phyloP scores from a whole-genome alignment of 31 red algal genomes.

The Porphyra umbilicalis region DNA sequence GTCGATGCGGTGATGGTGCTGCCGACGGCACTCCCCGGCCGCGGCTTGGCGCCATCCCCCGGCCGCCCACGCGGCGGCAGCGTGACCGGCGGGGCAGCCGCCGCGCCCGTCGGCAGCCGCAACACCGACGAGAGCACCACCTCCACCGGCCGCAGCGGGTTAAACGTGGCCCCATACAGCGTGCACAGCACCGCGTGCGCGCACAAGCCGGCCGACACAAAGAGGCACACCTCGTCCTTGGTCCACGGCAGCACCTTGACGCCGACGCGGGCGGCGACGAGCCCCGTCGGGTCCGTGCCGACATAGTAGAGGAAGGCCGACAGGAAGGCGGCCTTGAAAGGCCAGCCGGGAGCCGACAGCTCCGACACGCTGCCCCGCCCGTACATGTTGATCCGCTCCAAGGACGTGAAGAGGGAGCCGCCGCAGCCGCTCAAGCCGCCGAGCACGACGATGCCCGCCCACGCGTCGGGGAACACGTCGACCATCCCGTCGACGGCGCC shows the following conservation, averaged over 20 bases:
- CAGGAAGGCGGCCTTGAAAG: slow-evolving; percentile 65
- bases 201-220: slow-evolving; percentile 9
- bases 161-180: slow-evolving; percentile 35
- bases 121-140: slow-evolving; percentile 19
- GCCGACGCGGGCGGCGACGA: background rate
- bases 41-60: background rate
- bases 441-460: slow-evolving; percentile 39
- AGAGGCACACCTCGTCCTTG: slow-evolving; percentile 11
- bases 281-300: slow-evolving; percentile 32
- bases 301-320: slow-evolving; percentile 40
- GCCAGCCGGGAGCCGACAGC: slow-evolving; percentile 59
- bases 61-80: background rate
- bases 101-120: background rate
- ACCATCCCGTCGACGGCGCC: slow-evolving; percentile 51
- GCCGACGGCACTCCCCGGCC: background rate
- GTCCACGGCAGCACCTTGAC: background rate
- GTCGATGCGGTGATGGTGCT: background rate
- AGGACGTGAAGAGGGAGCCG: slow-evolving; percentile 51
- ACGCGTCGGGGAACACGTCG: slow-evolving; percentile 9
- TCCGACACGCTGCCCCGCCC: slow-evolving; percentile 22
- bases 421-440: slow-evolving; percentile 54
- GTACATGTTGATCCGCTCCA: slow-evolving; percentile 42
- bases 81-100: background rate
- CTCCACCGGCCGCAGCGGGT: slow-evolving; percentile 34
- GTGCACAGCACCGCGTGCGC: slow-evolving; percentile 32